phyloP scores from a whole-genome alignment of 805 yeast species.

The Candida parachauliodes region DNA sequence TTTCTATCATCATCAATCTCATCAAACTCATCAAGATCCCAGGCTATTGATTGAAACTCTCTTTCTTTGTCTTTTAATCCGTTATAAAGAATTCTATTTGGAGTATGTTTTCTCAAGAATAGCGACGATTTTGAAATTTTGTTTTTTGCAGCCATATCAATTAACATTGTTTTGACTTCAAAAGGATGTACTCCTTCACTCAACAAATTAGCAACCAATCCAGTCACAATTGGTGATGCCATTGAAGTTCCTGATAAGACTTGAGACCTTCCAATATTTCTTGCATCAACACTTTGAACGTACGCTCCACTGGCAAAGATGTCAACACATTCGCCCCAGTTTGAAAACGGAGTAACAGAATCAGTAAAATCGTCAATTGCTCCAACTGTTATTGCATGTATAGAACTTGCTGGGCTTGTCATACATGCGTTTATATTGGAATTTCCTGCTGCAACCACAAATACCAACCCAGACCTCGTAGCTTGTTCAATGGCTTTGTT shows the following conservation, averaged over 20 bases:
- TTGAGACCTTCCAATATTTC: slow-evolving; percentile 18
- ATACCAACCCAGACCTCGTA: slow-evolving; percentile 61
- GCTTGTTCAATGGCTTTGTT: slow-evolving; percentile 80
- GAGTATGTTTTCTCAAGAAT: slow-evolving; percentile 49
- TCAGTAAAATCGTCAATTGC: slow-evolving; percentile 79
- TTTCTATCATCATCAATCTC: no score
- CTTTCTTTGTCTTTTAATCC: slow-evolving; percentile 12
- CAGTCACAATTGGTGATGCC: slow-evolving; percentile 77
- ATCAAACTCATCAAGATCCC: slow-evolving; percentile 11
- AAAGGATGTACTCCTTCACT: slow-evolving; percentile 46
- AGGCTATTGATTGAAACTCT: not conserved
- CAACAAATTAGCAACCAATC: slow-evolving; percentile 54
- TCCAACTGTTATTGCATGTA: slow-evolving; percentile 74
- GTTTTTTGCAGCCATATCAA: slow-evolving; percentile 45
- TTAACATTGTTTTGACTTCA: slow-evolving; percentile 39
- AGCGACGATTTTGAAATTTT: slow-evolving; percentile 46
- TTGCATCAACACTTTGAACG: slow-evolving; percentile 43
- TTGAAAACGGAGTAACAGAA: slow-evolving; percentile 72
- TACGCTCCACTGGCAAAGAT: slow-evolving; percentile 78
- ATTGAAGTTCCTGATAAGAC: slow-evolving; percentile 72
- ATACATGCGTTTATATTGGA: slow-evolving; percentile 72
- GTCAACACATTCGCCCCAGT: slow-evolving; percentile 92
- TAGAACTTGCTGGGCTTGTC: slow-evolving; percentile 83
- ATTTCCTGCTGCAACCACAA: slow-evolving; percentile 88
- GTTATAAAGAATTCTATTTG: slow-evolving; percentile 51